phyloP scores from a whole-genome alignment of 2,329 filamentous ascomycete genomes.

The Penicillium sp. region DNA sequence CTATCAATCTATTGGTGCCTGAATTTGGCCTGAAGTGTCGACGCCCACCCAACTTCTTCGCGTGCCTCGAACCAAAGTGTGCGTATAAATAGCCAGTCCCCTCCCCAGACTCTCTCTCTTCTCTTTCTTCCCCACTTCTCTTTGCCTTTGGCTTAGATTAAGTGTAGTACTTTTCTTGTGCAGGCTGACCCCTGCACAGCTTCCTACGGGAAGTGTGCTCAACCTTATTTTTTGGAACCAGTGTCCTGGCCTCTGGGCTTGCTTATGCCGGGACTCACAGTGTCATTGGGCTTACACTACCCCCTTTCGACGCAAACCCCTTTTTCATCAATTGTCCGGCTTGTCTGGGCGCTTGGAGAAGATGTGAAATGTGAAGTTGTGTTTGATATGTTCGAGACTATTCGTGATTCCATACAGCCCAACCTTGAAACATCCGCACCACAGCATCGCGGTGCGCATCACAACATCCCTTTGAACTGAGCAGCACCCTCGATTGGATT shows the following conservation, averaged over 20 bases:
- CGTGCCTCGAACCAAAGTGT: too few species aligned
- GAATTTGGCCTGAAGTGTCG: too few species aligned
- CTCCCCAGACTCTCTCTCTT: neutral
- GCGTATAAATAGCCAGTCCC: neutral
- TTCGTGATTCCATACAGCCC: too few species aligned
- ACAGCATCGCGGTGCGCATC: too few species aligned
- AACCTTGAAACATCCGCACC: too few species aligned
- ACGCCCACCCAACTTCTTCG: too few species aligned
- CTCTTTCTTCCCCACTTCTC: neutral
- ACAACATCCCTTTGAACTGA: conserved; percentile 30
- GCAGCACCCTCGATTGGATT: conserved; percentile 25
- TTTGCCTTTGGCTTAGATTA: neutral
- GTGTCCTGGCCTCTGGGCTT: neutral
- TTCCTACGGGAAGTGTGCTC: neutral
- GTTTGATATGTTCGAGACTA: too few species aligned
- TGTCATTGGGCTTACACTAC: conserved; percentile 41
- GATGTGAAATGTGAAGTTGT: neutral
- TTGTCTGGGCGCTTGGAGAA: conserved; percentile 45
- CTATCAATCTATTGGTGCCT: too few species aligned
- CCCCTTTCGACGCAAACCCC: conserved; percentile 66
- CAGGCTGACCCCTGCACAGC: neutral
- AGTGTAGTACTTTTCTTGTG: neutral
- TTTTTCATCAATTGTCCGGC: conserved; percentile 59
- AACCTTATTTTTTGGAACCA: neutral
- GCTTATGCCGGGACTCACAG: neutral